A percentile compares a stretch with the other conserved stretches of the same genome.
Conservation (phyloP, 2,329 filamentous ascomycete genomes). For the Tolypocladium guangdongense region DNA sequence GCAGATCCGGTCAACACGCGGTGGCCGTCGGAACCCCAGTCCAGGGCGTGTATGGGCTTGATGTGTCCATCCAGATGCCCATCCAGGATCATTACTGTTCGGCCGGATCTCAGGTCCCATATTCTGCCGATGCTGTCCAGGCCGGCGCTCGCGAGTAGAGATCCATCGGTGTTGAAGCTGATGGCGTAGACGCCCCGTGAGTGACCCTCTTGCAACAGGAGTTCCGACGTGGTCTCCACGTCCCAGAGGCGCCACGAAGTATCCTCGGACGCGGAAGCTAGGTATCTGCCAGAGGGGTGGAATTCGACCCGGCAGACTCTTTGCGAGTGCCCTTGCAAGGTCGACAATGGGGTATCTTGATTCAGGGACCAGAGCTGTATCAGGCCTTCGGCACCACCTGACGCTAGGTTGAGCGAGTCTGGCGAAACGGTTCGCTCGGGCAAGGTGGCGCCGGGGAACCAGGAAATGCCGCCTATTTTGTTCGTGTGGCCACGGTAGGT, state of each 20-base stretch:
- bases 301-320: slow-evolving; percentile 90
- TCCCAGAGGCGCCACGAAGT: slow-evolving; percentile 98
- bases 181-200: slow-evolving; percentile 87
- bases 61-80: slow-evolving; percentile 73
- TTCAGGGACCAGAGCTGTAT: slow-evolving; percentile 85
- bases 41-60: slow-evolving; percentile 82
- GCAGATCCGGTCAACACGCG: slow-evolving; percentile 86
- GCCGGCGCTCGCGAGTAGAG: slow-evolving; percentile 81
- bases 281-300: slow-evolving; percentile 79
- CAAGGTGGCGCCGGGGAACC: slow-evolving; percentile 76
- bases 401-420: slow-evolving; percentile 72
- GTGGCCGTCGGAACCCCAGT: slow-evolving; percentile 87
- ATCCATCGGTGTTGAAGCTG: slow-evolving; percentile 84
- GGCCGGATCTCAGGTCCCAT: slow-evolving; percentile 87
- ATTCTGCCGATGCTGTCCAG: slow-evolving; percentile 89
- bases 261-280: slow-evolving; percentile 90
- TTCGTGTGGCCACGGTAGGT: slow-evolving; percentile 76
- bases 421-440: slow-evolving; percentile 59
- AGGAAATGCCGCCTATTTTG: slow-evolving; percentile 81
- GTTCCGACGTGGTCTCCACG: slow-evolving; percentile 70
- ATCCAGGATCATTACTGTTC: slow-evolving; percentile 92
- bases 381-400: slow-evolving; percentile 78
- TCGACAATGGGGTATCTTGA: slow-evolving; percentile 74
- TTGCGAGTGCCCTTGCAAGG: slow-evolving; percentile 71
- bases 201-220: slow-evolving; percentile 87